A percentile compares a stretch with the other conserved stretches of the same genome.
These are phyloP conservation scores for Metschnikowia aberdeeniae DNA, from an alignment of 805 yeast species.

Conservation along the genomic window DNA sequence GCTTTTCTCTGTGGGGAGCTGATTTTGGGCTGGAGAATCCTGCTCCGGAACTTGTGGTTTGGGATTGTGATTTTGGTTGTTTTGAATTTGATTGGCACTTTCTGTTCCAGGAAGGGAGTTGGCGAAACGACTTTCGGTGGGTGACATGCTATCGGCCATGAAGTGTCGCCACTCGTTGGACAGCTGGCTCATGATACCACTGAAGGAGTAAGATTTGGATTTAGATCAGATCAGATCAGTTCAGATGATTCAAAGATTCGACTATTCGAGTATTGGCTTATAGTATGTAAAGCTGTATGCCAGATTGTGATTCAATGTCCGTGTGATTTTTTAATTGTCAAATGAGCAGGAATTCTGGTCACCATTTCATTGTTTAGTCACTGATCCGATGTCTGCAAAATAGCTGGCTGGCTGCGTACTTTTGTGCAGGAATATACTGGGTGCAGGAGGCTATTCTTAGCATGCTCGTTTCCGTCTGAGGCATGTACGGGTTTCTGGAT, in stretches of 20 bases:
- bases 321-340: too few species aligned
- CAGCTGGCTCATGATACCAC: background rate
- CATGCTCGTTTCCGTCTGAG: too few species aligned
- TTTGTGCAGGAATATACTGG: background rate
- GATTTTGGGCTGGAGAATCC: background rate
- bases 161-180: background rate
- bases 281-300: too few species aligned
- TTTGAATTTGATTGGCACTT: background rate
- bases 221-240: background rate
- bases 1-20: background rate
- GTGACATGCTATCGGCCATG: background rate
- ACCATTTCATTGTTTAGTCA: background rate
- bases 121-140: background rate
- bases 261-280: too few species aligned
- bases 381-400: conserved; percentile 2
- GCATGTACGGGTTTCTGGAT: too few species aligned
- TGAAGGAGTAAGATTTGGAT: too few species aligned
- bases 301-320: too few species aligned
- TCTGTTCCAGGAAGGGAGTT: background rate
- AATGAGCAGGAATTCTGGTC: too few species aligned
- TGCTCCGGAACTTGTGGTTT: background rate
- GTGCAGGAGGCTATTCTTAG: too few species aligned
- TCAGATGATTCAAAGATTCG: background rate
- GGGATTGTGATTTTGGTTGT: background rate
- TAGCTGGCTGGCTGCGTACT: conserved; percentile 14